Conservation (phyloP, 2,329 filamentous ascomycete species). For the Colletotrichum tofieldiae region DNA sequence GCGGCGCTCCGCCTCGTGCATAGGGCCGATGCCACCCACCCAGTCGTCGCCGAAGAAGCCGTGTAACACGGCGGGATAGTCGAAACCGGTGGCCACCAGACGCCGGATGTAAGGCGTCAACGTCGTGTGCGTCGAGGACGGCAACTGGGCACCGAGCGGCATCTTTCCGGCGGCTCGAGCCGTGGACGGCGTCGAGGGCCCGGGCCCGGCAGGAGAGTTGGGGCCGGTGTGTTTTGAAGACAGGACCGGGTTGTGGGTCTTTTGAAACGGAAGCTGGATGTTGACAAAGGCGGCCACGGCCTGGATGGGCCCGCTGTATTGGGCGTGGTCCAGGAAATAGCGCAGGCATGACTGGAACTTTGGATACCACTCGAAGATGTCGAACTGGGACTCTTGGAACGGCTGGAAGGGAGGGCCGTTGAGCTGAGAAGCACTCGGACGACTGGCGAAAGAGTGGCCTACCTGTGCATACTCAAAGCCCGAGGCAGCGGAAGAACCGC, state of each 20-base stretch:
- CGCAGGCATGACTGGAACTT: conserved; percentile 90
- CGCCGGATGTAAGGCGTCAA: conserved; percentile 92
- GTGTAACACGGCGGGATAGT: conserved; percentile 87
- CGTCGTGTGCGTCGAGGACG: conserved; percentile 66
- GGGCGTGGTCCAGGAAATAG: conserved; percentile 93
- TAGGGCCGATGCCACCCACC: conserved; percentile 81
- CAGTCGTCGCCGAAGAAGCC: conserved; percentile 98
- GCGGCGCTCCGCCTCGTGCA: conserved; percentile 90
- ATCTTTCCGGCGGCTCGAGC: conserved; percentile 51
- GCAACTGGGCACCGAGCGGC: conserved; percentile 47
- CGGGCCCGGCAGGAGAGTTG: conserved; percentile 53
- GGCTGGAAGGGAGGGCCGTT: conserved; percentile 53
- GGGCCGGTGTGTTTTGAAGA: conserved; percentile 55
- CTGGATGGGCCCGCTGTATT: conserved; percentile 87
- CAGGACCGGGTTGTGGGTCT: conserved; percentile 62
- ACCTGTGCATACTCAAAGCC: conserved; percentile 43
- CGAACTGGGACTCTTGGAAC: conserved; percentile 70
- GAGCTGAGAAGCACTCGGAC: conserved; percentile 26
- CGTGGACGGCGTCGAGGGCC: conserved; percentile 49
- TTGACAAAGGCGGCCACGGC: conserved; percentile 93
- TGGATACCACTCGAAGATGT: conserved; percentile 94
- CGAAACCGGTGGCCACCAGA: conserved; percentile 92
- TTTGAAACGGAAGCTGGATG: conserved; percentile 91
- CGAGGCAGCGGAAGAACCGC: conserved; percentile 40
- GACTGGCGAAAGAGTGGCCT: conserved; percentile 36